Evolutionary conservation across 1,284 basidiomycete species (phyloP).

Genomic region (Tranzscheliella williamsii): DNA sequence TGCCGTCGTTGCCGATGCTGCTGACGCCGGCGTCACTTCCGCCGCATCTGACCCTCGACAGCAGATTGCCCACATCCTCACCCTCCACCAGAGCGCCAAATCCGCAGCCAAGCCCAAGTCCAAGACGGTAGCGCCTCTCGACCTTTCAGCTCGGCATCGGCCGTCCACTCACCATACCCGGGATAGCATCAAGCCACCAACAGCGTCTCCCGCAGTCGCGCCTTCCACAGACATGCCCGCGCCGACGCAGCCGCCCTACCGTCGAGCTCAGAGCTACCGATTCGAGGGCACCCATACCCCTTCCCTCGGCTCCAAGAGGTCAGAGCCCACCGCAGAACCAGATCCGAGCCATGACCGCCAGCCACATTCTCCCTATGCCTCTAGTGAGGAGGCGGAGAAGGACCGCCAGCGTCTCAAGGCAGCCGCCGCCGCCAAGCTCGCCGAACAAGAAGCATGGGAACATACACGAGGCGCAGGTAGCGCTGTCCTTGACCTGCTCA

Average conservation of each 20-base stretch:
- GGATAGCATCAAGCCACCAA: no score
- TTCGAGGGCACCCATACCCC: slow-evolving; percentile 17
- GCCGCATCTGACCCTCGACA: slow-evolving; percentile 15
- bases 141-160: no score
- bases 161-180: no score
- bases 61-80: slow-evolving; percentile 19
- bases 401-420: slow-evolving; percentile 30
- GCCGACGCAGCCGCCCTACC: slow-evolving; percentile 21
- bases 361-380: slow-evolving; percentile 1
- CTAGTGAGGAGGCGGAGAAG: slow-evolving; percentile 22
- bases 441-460: slow-evolving; percentile 52
- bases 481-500: slow-evolving; percentile 46
- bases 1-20: slow-evolving; percentile 28
- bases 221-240: slow-evolving; percentile 21
- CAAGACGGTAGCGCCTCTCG: no score
- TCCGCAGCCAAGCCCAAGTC: no score
- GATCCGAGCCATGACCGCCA: no score
- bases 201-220: no score
- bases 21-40: slow-evolving; percentile 18
- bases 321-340: no score
- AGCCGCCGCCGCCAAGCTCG: slow-evolving; percentile 42
- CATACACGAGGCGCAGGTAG: slow-evolving; percentile 54
- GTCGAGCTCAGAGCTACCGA: slow-evolving; percentile 16
- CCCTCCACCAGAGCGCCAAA: slow-evolving; percentile 15
- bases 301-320: no score